Conservation (phyloP, 1,284 basidiomycete genomes). For the Tylopilus orsonianus region DNA sequence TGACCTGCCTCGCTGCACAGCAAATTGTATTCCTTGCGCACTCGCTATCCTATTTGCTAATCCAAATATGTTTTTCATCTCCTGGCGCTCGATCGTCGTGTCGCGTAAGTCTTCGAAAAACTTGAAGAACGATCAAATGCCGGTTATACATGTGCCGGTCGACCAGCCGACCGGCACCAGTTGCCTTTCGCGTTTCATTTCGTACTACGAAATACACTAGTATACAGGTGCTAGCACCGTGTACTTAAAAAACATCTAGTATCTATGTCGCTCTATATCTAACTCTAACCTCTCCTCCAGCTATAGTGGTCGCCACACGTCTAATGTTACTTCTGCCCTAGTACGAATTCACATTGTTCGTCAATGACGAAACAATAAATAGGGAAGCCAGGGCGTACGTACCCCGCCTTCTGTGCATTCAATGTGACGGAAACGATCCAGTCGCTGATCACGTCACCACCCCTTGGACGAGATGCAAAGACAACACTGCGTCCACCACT, state of each 20-base stretch:
- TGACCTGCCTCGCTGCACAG: constrained; percentile 13
- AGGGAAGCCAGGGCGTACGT: too few species aligned
- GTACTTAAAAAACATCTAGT: too few species aligned
- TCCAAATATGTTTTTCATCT: not conserved
- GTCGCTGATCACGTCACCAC: constrained; percentile 16
- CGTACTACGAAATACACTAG: constrained; percentile 16
- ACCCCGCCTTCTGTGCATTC: too few species aligned
- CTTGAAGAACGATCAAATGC: too few species aligned
- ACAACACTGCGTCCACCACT: constrained; percentile 24
- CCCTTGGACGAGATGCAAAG: constrained; percentile 26
- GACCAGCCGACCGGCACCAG: not conserved
- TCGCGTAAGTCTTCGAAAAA: too few species aligned
- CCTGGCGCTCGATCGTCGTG: constrained; percentile 2
- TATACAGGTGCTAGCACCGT: constrained; percentile 3
- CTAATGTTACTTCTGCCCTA: too few species aligned
- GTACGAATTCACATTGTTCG: too few species aligned
- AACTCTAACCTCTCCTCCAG: too few species aligned
- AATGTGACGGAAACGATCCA: not conserved
- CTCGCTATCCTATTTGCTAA: constrained; percentile 18
- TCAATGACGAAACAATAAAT: not conserved
- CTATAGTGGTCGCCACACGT: too few species aligned
- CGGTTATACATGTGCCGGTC: not conserved
- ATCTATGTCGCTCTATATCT: too few species aligned
- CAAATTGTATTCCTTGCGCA: constrained; percentile 26
- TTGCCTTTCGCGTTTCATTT: not conserved